Evolutionary conservation across 805 yeast genomes (phyloP), one percentile per base, ranked within the genome.

Genomic region (Yarrowia phangngaensis): DNA sequence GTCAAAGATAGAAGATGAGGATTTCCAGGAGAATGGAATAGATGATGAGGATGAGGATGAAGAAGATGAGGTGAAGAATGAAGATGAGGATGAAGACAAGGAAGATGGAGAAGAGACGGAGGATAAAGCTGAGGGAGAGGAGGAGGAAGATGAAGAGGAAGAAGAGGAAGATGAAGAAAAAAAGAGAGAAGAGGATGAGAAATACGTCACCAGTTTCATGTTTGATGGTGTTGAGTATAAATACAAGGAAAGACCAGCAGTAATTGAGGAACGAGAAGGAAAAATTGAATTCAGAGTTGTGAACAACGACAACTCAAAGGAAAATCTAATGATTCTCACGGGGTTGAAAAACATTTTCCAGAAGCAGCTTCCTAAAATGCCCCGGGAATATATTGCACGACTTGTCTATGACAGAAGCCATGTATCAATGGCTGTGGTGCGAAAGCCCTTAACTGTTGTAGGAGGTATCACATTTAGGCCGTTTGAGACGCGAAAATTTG

Each of bases 381-480:
- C 99, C 15, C 76, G 92, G 54, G 97, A 92, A 62, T 92, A 92
- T 66, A 92, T 92, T 60, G 87, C 96, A 5, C 71, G 98, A 56
- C 74, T 92, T 53, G 97, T 92, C 3, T 92, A 88, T 62, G 99
- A 92, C 62, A 70, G 97, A 56, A 82, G 90, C 29, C 99, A 92
- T 68, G 70, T 94, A 29, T 88, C 97, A 0, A 88, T 92, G 76
- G 98, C 99, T 0, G 95, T 92, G 46, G 92, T 92, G 15, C 73
- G 95, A 55, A 88, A 86, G 58, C 96, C 96, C 7, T 69, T 90
- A 57, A 86, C 94, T 0, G 99, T 92, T 13, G 97, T 90, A 6
- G 99, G 99, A 31, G 99, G 99, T 2, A 89, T 92, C 41, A 92
- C 99, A 1, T 89, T 85, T 63, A 74, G 96, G 53, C 99, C 99